Conservation (phyloP, 2,329 filamentous ascomycete genomes). For the Pseudocercospora eumusae region DNA sequence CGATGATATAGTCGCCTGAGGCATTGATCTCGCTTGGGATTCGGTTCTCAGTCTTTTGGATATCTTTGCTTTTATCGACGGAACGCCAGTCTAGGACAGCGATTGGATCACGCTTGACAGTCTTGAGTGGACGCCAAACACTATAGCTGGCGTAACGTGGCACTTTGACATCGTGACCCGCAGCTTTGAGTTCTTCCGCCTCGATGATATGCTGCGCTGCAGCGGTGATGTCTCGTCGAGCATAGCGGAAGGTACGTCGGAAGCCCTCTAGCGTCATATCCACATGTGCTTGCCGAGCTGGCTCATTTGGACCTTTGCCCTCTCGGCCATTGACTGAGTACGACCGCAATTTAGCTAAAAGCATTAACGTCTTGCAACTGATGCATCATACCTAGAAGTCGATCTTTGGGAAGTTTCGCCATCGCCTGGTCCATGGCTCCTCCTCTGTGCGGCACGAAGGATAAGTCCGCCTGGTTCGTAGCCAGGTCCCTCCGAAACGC, state of each 20-base stretch:
- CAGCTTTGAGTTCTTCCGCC: conserved; percentile 20
- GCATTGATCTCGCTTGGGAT: conserved; percentile 19
- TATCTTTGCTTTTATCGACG: conserved; percentile 18
- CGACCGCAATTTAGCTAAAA: not conserved
- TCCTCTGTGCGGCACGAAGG: conserved; percentile 14
- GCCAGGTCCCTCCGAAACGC: conserved; percentile 21
- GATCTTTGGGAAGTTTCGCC: conserved; percentile 19
- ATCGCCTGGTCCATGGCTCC: conserved; percentile 16
- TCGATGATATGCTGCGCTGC: conserved; percentile 16
- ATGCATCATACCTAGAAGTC: conserved; percentile 17
- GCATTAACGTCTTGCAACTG: not conserved
- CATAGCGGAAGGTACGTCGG: conserved; percentile 11
- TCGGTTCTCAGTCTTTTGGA: conserved; percentile 23
- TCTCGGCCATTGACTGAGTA: conserved; percentile 21
- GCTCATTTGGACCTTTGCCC: conserved; percentile 13
- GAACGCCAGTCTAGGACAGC: conserved; percentile 24
- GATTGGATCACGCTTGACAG: conserved; percentile 27
- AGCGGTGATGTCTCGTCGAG: conserved; percentile 20
- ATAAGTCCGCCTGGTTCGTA: conserved; percentile 18
- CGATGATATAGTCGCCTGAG: conserved; percentile 25
- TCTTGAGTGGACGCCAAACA: conserved; percentile 26
- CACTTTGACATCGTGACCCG: conserved; percentile 21
- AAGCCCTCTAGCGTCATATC: conserved; percentile 22
- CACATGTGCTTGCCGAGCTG: conserved; percentile 26
- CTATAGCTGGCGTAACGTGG: conserved; percentile 25